Base-by-base conservation (phyloP, 805 yeast species). In the Ogataea haglerorum region DNA sequence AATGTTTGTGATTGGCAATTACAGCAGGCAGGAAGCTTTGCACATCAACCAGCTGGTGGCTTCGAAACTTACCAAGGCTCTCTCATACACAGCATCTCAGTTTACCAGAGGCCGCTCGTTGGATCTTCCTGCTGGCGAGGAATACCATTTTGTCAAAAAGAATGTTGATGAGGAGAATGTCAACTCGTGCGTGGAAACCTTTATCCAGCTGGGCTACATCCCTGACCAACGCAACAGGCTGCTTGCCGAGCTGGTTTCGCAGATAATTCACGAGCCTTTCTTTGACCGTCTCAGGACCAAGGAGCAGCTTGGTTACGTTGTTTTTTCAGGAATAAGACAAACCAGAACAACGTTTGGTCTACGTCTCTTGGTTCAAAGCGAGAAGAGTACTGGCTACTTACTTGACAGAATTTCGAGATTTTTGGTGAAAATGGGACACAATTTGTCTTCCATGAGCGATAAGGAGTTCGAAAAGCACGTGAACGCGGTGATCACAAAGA, bases 271-370 rank as follows among this genome's bases (percentile, higher is more conserved):
- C 50, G 97, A 91, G 58, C 97, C 96, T 4, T 85, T 91, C 43
- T 93, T 91, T 64, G 82, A 87, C 56, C 85, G 85, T 47, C 72
- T 91, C 43, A 76, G 99, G 63, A 91, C 99, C 6, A 83, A 87
- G 53, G 98, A 91, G 65, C 98, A 93, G 62, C 72, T 91, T 23
- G 99, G 99, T 2, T 91, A 91, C 56, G 89, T 91, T 47, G 99
- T 91, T 0, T 88, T 87, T 57, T 80, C 93, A 31, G 85, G 95
- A 0, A 66, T 75, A 18, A 69, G 83, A 46, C 72, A 72, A 45
- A 76, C 86, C 3, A 75, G 95, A 56, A 82, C 93, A 16, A 75
- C 83, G 5, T 72, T 77, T 57, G 90, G 91, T 10, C 74, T 80
- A 50, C 72, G 93, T 53, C 63, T 93, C 10, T 67, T 90, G 49